Evolutionary conservation across 2,329 filamentous ascomycete species (phyloP), one percentile per base, ranked within the genome.

Genomic region (Zymoseptoria crescenta): DNA sequence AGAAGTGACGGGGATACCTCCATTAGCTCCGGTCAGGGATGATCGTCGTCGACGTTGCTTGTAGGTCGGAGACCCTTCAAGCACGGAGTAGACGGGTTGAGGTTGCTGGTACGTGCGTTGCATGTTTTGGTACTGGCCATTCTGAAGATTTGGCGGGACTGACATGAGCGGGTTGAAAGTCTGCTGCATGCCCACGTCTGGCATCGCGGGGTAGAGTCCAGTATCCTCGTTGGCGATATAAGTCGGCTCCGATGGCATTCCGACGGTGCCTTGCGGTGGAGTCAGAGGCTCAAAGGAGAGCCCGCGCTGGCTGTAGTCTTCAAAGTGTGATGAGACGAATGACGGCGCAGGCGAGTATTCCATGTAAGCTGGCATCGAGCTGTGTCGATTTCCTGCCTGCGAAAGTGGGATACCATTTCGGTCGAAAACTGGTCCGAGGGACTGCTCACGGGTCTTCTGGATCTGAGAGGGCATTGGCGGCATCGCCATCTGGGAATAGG

Each of bases 141-240:
- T 89, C 57, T 87, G 84, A 62, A 96, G 76, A 74, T 93, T 94
- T 13, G 91, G 91, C 19, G 91, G 91, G 52, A 96, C 81, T 73
- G 95, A 90, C 78, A 96, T 91, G 83, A 97, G 88, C 57, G 89
- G 87, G 73, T 93, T 91, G 72, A 96, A 86, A 13, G 84, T 84
- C 65, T 86, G 85, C 65, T 91, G 86, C 59, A 86, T 81, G 61
- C 89, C 81, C 71, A 95, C 87, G 70, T 97, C 93, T 9, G 93
- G 91, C 68, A 97, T 96, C 51, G 90, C 92, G 56, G 91, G 93
- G 81, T 96, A 97, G 53, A 97, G 82, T 60, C 92, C 92, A 52
- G 93, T 96, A 75, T 97, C 94, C 78, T 99, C 94, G 73, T 96
- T 96, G 63, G 93, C 91, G 74, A 99, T 96, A 78, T 97, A 99